Conservation (phyloP, 345 rosid species). For the Populus euphratica region DNA sequence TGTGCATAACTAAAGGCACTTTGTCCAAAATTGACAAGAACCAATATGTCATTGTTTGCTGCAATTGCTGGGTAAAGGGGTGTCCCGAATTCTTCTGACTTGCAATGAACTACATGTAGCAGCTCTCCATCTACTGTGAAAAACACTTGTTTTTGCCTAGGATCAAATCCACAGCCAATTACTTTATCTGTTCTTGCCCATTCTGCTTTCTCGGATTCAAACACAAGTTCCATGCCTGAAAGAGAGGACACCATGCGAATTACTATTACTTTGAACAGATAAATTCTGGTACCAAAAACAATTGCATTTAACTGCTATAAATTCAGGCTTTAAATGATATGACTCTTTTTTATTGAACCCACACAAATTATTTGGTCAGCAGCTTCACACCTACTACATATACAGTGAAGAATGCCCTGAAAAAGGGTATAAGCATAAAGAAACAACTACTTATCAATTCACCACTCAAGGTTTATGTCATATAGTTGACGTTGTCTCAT, state of each 20-base stretch:
- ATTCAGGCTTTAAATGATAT: background rate
- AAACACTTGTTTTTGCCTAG: constrained; percentile 55
- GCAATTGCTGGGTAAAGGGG: constrained; percentile 64
- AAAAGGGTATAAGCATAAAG: constrained; percentile 1
- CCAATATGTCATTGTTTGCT: constrained; percentile 39
- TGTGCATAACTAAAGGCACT: constrained; percentile 44
- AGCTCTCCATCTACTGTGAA: constrained; percentile 57
- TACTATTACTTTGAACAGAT: background rate
- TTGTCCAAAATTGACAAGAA: constrained; percentile 63
- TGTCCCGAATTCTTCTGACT: constrained; percentile 49
- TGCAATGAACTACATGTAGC: constrained; percentile 51
- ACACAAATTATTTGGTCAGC: constrained; percentile 13
- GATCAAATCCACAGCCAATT: constrained; percentile 68
- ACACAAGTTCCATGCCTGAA: constrained; percentile 62
- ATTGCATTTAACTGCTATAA: constrained; percentile 1
- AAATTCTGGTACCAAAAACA: background rate
- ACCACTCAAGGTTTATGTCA: constrained; percentile 3
- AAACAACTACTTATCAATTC: background rate
- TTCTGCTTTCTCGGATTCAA: constrained; percentile 47
- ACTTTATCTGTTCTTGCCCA: constrained; percentile 48
- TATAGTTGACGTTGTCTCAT: constrained; percentile 15
- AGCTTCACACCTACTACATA: constrained; percentile 20
- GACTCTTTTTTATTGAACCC: constrained; percentile 9
- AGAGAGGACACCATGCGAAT: background rate
- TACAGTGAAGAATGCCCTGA: constrained; percentile 14